Base-by-base conservation (phyloP, 176 grass and related monocot genomes). In the Ensete ventricosum region DNA sequence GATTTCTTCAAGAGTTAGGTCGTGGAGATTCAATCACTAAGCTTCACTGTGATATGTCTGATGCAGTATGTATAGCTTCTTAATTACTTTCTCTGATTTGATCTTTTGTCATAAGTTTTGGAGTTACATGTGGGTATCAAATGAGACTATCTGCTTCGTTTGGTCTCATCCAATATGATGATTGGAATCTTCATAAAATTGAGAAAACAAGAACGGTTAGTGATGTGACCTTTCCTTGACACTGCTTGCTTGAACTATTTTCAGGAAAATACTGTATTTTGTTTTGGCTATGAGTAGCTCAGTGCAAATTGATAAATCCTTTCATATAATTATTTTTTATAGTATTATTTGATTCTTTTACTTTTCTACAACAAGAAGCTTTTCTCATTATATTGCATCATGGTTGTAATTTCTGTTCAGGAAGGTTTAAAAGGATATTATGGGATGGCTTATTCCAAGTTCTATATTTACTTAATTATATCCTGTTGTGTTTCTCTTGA, bases 11-110 rank as follows among this genome's bases (percentile, higher is more conserved):
- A 60, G 73, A 76, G 17, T 50, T 76, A 2, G 73, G 73, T 3
- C 54, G 54, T 50, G 73, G 73, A 11, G 73, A 76, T 62, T 76
- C 73, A 49, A 55, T 76, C 34, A 76, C 73, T 11, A 60, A 76
- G 4, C 55, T 76, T 59, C 73, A 76, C 16, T 49, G 54, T 50
- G 73, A 76, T 49, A 76, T 74, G 52, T 74, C 72, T 55, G 72
- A 74, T 74, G 72, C 72, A 9, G 72, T 74, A 74, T 74, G 72
- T 26, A 14, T 55, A 26, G 13, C 21, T 69, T 2, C 2, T 62
- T 50, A 11, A 58, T 48, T 76, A 14, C 6, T 75, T 62, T 17
- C 22, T 54, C 29, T 74, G 8, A 13, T 22, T 53, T 20, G 2
- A 22, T 43, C 0, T 49, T 9, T 69, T 6, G 4, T 49, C 1